Evolutionary conservation across 2,329 filamentous ascomycete species (phyloP).

Genomic region (Pezicula neosporulosa): DNA sequence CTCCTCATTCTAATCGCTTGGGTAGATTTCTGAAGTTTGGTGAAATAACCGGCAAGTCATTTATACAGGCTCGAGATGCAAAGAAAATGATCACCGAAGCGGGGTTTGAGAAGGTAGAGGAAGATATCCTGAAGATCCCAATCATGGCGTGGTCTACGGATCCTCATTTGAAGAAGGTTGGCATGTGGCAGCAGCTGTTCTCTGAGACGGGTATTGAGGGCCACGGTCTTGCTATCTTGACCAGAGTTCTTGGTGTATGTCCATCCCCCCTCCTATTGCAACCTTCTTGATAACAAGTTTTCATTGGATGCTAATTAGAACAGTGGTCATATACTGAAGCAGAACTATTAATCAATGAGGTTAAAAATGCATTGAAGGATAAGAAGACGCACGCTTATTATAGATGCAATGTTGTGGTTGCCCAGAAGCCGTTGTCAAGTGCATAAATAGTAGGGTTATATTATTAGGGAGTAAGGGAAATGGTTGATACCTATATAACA

Average conservation of each 20-base stretch:
- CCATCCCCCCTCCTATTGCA: neutral
- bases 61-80: constrained; percentile 20
- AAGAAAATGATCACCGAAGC: constrained; percentile 10
- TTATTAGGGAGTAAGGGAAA: too few species aligned
- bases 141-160: constrained; percentile 27
- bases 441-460: too few species aligned
- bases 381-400: constrained; percentile 10
- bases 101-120: constrained; percentile 24
- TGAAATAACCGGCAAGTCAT: constrained; percentile 31
- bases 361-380: constrained; percentile 8
- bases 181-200: constrained; percentile 10
- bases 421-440: neutral
- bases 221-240: constrained; percentile 11
- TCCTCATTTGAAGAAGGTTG: constrained; percentile 17
- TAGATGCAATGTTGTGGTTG: constrained; percentile 1
- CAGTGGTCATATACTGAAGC: constrained; percentile 11
- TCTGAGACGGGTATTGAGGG: constrained; percentile 11
- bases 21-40: constrained; percentile 32
- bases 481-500: too few species aligned
- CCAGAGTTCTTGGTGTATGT: constrained; percentile 10
- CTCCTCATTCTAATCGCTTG: neutral
- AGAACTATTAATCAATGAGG: constrained; percentile 7
- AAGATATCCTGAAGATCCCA: constrained; percentile 21
- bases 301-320: neutral
- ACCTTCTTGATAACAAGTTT: neutral